A percentile compares a stretch with the other conserved stretches of the same genome.
Conservation (phyloP, 1,284 basidiomycete species). For the Cutaneotrichosporon mucoides region DNA sequence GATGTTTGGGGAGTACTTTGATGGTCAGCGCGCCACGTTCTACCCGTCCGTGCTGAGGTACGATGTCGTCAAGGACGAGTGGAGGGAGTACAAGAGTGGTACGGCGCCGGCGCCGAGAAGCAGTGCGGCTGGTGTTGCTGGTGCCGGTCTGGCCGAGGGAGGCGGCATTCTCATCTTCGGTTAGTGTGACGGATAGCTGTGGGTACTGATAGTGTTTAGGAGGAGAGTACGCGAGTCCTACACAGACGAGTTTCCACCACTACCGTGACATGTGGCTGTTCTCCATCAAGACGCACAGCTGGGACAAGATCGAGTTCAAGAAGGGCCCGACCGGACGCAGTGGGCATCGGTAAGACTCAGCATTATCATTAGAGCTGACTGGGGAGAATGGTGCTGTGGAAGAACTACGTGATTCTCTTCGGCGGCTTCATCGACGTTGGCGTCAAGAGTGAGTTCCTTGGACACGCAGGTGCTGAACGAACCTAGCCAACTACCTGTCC, state of each 20-base stretch:
- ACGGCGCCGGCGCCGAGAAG: constrained; percentile 79
- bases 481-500: constrained; percentile 70
- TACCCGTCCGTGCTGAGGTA: constrained; percentile 23
- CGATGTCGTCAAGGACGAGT: constrained; percentile 61
- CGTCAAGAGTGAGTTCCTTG: constrained; percentile 57
- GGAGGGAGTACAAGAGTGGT: constrained; percentile 75
- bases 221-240: constrained; percentile 78
- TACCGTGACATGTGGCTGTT: constrained; percentile 66
- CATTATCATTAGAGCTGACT: neutral
- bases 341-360: constrained; percentile 66
- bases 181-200: constrained; percentile 24
- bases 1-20: constrained; percentile 71
- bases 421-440: constrained; percentile 85
- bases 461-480: neutral
- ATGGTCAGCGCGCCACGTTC: constrained; percentile 64
- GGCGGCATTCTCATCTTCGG: constrained; percentile 83
- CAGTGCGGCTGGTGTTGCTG: constrained; percentile 72
- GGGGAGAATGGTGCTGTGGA: constrained; percentile 81
- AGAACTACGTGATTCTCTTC: constrained; percentile 78
- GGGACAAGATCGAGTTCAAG: constrained; percentile 89
- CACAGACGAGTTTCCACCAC: constrained; percentile 86
- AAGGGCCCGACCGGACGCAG: constrained; percentile 73
- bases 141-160: constrained; percentile 59
- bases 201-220: too few species aligned
- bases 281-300: constrained; percentile 56